Conservation (phyloP, 495 filamentous ascomycete genomes). For the Saxophila tyrrhenica region DNA sequence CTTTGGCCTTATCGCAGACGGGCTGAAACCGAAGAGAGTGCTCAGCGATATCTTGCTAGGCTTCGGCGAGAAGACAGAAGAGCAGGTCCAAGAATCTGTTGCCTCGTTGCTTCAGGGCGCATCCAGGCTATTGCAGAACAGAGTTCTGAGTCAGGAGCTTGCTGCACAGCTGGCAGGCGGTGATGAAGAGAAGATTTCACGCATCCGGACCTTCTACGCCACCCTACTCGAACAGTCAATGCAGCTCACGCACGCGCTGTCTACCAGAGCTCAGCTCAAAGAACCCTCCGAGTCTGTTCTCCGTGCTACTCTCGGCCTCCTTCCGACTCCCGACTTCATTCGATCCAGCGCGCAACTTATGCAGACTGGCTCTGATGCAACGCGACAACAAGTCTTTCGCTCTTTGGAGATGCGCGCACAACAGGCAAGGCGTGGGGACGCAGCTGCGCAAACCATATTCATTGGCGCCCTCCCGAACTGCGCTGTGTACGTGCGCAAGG, state of each 20-base stretch:
- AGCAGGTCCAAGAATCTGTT: constrained; percentile 48
- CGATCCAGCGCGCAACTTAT: constrained; percentile 70
- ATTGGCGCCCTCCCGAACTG: constrained; percentile 69
- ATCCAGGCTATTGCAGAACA: constrained; percentile 45
- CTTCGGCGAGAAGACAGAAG: constrained; percentile 47
- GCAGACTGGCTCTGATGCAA: constrained; percentile 52
- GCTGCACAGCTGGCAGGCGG: constrained; percentile 8
- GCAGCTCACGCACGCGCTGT: constrained; percentile 14
- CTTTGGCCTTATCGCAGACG: constrained; percentile 58
- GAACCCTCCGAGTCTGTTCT: constrained; percentile 40
- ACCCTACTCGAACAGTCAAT: constrained; percentile 44
- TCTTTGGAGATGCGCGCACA: constrained; percentile 65
- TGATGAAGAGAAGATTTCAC: background rate
- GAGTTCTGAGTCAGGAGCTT: constrained; percentile 16
- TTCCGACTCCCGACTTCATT: constrained; percentile 76
- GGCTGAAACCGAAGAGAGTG: constrained; percentile 53
- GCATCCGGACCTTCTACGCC: constrained; percentile 26
- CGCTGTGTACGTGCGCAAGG: constrained; percentile 58
- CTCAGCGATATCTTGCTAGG: constrained; percentile 60
- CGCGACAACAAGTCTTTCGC: constrained; percentile 68
- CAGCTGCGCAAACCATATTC: constrained; percentile 5
- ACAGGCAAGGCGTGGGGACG: constrained; percentile 53
- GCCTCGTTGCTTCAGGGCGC: constrained; percentile 52
- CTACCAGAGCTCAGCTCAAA: constrained; percentile 31
- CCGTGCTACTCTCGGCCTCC: constrained; percentile 57